A percentile compares a stretch with the other conserved stretches of the same genome.
phyloP scores from a whole-genome alignment of 306 rosid species.

The Mimosa bimucronata region DNA sequence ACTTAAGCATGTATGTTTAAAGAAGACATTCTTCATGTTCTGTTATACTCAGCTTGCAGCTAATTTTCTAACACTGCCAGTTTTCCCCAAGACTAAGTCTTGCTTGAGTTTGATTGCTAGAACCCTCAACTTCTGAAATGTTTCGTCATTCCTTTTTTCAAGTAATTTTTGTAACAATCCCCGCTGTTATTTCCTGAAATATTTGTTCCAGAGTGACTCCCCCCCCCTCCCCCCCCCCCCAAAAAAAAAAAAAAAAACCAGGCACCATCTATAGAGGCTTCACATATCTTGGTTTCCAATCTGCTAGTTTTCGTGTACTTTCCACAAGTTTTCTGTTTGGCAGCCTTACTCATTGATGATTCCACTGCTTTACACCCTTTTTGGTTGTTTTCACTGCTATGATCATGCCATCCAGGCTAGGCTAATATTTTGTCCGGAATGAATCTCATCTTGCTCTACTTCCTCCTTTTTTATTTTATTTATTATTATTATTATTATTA shows the following conservation, averaged over 20 bases:
- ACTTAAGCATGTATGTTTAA: neutral
- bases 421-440: neutral
- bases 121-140: neutral
- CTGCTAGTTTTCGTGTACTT: neutral
- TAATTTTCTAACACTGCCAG: neutral
- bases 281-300: neutral
- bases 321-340: neutral
- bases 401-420: neutral
- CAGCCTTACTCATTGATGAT: neutral
- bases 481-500: neutral
- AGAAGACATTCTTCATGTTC: neutral
- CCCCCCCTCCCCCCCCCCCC: too few relatives aligned
- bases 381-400: neutral
- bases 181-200: neutral
- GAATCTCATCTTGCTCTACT: neutral
- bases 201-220: neutral
- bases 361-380: constrained; percentile 1
- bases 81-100: neutral
- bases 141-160: neutral
- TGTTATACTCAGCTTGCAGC: neutral
- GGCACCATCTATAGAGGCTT: neutral
- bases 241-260: too few relatives aligned
- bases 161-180: neutral
- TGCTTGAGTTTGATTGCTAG: neutral
- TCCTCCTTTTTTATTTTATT: neutral